A percentile compares a stretch with the other conserved stretches of the same genome.
These are phyloP conservation scores for Annulohypoxylon maeteangense DNA, from an alignment of 495 filamentous ascomycete genomes.

Conservation along the genomic window DNA sequence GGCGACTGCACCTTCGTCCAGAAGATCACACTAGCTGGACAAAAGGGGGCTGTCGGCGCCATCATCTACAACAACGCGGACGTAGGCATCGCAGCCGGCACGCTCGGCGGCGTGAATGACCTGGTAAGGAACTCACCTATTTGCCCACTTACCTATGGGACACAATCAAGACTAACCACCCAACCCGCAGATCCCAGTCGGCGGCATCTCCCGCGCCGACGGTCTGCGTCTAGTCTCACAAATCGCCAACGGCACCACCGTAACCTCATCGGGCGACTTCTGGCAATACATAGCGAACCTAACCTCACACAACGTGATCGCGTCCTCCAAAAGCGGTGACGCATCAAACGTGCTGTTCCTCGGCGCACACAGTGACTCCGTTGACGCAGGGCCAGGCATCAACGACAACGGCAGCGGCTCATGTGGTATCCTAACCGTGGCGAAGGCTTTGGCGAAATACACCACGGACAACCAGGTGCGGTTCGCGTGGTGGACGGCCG, in stretches of 20 bases:
- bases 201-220: constrained; percentile 63
- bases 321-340: constrained; percentile 72
- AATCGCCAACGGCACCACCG: constrained; percentile 50
- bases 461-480: constrained; percentile 72
- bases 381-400: constrained; percentile 70
- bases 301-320: constrained; percentile 72
- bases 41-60: constrained; percentile 66
- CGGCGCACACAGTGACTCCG: constrained; percentile 77
- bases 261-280: constrained; percentile 38
- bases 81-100: constrained; percentile 60
- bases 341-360: constrained; percentile 70
- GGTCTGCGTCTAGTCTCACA: constrained; percentile 59
- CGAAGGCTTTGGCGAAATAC: constrained; percentile 67
- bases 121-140: constrained; percentile 37
- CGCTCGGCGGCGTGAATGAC: constrained; percentile 63
- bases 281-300: constrained; percentile 50
- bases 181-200: constrained; percentile 57
- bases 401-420: constrained; percentile 76
- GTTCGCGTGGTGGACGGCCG: constrained; percentile 76
- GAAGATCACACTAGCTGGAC: constrained; percentile 69
- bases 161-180: constrained; percentile 23
- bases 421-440: constrained; percentile 71
- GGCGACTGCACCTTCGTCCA: constrained; percentile 69
- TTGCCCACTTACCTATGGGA: background rate
- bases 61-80: constrained; percentile 74